Base-by-base conservation (phyloP, 371 early-diverging fungal genomes). In the Mucor velutinosus region DNA sequence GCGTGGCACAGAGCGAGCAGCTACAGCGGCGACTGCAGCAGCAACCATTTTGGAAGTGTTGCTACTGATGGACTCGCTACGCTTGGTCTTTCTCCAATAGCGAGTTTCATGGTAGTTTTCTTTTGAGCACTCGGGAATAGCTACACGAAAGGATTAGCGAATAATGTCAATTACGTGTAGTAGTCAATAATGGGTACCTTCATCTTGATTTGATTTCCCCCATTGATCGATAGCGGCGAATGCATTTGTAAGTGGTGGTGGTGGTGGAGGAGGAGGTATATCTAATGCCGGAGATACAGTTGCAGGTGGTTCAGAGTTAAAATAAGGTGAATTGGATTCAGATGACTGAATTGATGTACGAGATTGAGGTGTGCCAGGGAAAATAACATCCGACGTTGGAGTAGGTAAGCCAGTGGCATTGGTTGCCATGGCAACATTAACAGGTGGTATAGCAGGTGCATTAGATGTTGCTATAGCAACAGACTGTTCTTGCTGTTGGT, bases 81-180 rank as follows among this genome's bases (percentile, higher is more conserved):
- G 21, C 4, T 58, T 23, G 41, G 49, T 33, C n/a, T 65, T 53
- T 37, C 57, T 43, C 60, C 64, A 64, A 19, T 37, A 21, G 19
- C 66, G 45, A 19, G 41, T 67, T 67, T 60, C 64, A 43, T 71
- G 66, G 6, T 51, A 12, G 25, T 71, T 41, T 60, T 45, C 58
- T 17, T 62, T 51, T 0, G 30, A 10, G 6, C 6, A 55, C n/a
- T 49, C 39, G 29, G 53, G 17, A 29, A 56, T 14, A 29, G 17
- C 45, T 45, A 30, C 7, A 35, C 25, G 7, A 51, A 43, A 43
- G 10, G 6, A 35, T 23, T 0, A 53, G 5, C 14, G n/a, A 37
- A 25, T 4, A 21, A 25, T 15, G 14, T 14, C 23, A 47, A 47
- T 7, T 47, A 25, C 25, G 15, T 11, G 10, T 10, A 23, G 37